Base-by-base conservation (phyloP, 2,329 filamentous ascomycete genomes). In the Penicillium decumbens region DNA sequence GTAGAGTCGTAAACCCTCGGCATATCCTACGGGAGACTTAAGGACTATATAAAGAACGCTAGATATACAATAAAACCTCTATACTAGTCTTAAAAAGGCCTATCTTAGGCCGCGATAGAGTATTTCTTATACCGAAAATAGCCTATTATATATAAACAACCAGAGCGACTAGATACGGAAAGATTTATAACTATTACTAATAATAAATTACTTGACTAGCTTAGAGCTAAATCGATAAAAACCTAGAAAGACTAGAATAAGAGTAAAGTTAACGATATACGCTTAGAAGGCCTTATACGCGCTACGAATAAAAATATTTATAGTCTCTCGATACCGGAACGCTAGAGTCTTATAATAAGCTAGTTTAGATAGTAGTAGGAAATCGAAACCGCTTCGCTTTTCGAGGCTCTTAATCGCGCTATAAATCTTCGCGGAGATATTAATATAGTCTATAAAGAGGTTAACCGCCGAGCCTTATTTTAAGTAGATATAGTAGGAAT, bases 401-500 rank as follows among this genome's bases (percentile, higher is more conserved):
- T 39, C 3, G 47, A 54, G 15, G 43, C 44, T 0, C 2, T 55
- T n/a, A 4, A 53, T 45, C 29, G 8, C 43, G 51, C 30, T 41
- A 38, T 6, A 12, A 3, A 3, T 4, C 32, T 50, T 15, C 44
- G 41, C 3, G 5, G 3, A 0, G 15, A 47, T 3, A 50, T 50
- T 0, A 40, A 50, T 24, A 25, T 25, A 6, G 44, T 53, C 5
- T 20, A 48, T 23, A 41, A 53, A n/a, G 47, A 50, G 13, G 1
- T 53, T 3, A 47, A 53, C 1, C 47, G 43, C 2, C 27, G 51
- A 25, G 37, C 43, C 10, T n/a, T 53, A 3, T 15, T 45, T 43
- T 10, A 47, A 32, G 56, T 50, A 3, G 54, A 57, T 20, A 44
- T 58, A 0, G 10, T 58, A 1, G 54, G 56, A 6, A 37, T 57